These are phyloP conservation scores for Suaeda aralocaspica DNA, from an alignment of 148 eudicot species.

Conservation along the genomic window DNA sequence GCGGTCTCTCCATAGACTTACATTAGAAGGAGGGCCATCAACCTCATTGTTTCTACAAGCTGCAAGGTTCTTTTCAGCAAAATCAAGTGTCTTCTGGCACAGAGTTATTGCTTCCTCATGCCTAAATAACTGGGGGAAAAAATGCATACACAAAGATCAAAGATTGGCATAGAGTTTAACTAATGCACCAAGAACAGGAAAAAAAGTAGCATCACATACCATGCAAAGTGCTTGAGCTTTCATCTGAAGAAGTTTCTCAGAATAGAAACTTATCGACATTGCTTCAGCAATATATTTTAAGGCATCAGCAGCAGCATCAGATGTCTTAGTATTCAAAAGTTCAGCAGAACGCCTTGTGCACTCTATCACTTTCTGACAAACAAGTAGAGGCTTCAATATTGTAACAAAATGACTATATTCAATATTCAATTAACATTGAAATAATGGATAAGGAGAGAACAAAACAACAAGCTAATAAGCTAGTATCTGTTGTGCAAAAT, in stretches of 20 bases:
- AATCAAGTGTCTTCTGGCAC: conserved; percentile 68
- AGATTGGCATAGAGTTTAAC: conserved; percentile 5
- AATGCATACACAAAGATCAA: conserved; percentile 18
- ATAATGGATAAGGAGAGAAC: neutral
- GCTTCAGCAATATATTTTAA: conserved; percentile 50
- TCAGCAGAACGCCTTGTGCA: conserved; percentile 45
- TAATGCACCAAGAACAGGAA: neutral
- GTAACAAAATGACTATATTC: neutral
- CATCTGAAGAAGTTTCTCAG: conserved; percentile 75
- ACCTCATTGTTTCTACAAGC: conserved; percentile 23
- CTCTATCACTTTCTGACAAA: conserved; percentile 63
- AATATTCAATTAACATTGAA: no score
- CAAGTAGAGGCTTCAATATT: conserved; percentile 10
- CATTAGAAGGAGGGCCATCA: conserved; percentile 25
- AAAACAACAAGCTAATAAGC: neutral
- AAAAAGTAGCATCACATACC: conserved; percentile 39
- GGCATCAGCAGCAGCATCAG: conserved; percentile 51
- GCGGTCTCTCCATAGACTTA: conserved; percentile 60
- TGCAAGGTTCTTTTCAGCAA: conserved; percentile 61
- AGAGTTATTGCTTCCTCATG: conserved; percentile 68
- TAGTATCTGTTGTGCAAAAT: no score
- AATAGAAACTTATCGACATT: conserved; percentile 55
- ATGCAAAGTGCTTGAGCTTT: conserved; percentile 77
- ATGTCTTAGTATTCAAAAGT: conserved; percentile 56
- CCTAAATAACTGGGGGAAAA: conserved; percentile 53